Percentiles rank a stretch among this genome's conserved stretches.
phyloP scores from a whole-genome alignment of 768 basidiomycete species.

The Strobilomyces dryophilus region DNA sequence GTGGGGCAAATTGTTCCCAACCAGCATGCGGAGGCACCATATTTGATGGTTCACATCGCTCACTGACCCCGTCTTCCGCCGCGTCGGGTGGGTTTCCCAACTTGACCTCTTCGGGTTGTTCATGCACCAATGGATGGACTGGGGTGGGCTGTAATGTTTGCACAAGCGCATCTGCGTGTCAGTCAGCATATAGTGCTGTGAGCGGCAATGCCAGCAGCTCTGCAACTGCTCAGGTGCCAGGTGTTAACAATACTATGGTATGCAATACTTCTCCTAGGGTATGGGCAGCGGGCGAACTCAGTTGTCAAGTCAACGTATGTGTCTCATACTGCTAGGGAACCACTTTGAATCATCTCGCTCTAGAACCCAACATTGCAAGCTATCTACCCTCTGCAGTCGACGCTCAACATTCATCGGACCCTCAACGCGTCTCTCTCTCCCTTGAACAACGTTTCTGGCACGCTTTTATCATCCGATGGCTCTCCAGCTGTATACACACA shows the following conservation, averaged over 20 bases:
- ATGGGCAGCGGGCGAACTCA: slow-evolving; percentile 78
- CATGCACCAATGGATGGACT: slow-evolving; percentile 71
- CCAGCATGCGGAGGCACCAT: slow-evolving; percentile 80
- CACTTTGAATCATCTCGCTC: background rate
- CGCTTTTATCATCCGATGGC: slow-evolving; percentile 39
- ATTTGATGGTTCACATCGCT: slow-evolving; percentile 63
- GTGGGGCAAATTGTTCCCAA: slow-evolving; percentile 62
- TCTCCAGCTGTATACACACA: slow-evolving; percentile 63
- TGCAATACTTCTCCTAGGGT: slow-evolving; percentile 71
- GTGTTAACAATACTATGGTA: slow-evolving; percentile 60
- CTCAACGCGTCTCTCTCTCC: slow-evolving; percentile 69
- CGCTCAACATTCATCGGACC: slow-evolving; percentile 76
- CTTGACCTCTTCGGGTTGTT: slow-evolving; percentile 61
- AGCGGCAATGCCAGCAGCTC: slow-evolving; percentile 33
- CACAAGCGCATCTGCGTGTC: slow-evolving; percentile 60
- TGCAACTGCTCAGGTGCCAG: slow-evolving; percentile 24
- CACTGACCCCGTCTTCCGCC: slow-evolving; percentile 41
- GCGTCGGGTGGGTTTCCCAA: slow-evolving; percentile 51
- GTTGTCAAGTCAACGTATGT: slow-evolving; percentile 78
- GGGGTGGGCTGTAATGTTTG: slow-evolving; percentile 84
- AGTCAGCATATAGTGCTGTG: slow-evolving; percentile 50
- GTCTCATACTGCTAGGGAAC: background rate
- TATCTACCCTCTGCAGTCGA: slow-evolving; percentile 66
- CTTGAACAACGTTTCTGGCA: slow-evolving; percentile 32
- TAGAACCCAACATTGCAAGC: slow-evolving; percentile 84